A percentile compares a stretch with the other conserved stretches of the same genome.
These are phyloP conservation scores for Rutstroemia sp. DNA, from an alignment of 2,329 filamentous ascomycete genomes.

Conservation along the genomic window DNA sequence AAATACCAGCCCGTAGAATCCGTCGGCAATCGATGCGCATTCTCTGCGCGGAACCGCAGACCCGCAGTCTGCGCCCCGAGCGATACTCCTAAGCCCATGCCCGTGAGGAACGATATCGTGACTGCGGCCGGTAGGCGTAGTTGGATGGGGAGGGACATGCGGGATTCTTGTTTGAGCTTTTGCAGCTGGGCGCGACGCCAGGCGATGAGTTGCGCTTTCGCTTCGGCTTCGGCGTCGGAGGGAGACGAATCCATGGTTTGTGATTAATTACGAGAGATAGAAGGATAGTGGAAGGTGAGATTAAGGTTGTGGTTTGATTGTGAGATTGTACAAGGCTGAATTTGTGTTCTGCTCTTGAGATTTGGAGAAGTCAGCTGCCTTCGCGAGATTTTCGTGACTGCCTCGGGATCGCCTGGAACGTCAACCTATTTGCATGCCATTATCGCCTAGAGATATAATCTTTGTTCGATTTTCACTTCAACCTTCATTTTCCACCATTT, in stretches of 20 bases:
- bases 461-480: neutral
- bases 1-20: conserved; percentile 87
- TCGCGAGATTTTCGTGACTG: neutral
- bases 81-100: conserved; percentile 61
- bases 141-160: conserved; percentile 56
- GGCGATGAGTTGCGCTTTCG: neutral
- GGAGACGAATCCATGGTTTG: neutral
- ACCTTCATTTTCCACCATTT: neutral
- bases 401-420: neutral
- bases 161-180: conserved; percentile 12
- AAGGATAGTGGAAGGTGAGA: neutral
- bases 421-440: neutral
- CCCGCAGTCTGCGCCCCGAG: conserved; percentile 69
- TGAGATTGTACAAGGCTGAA: neutral
- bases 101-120: conserved; percentile 56
- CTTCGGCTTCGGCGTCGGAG: neutral
- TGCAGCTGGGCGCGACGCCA: neutral
- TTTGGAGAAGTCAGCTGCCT: neutral
- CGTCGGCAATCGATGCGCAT: conserved; percentile 85
- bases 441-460: neutral
- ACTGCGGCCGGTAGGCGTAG: conserved; percentile 60
- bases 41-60: conserved; percentile 87
- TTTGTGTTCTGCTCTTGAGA: neutral
- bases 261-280: neutral
- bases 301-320: neutral